These are phyloP conservation scores for Glycine latifolia DNA, from an alignment of 306 rosid species.

Conservation along the genomic window DNA sequence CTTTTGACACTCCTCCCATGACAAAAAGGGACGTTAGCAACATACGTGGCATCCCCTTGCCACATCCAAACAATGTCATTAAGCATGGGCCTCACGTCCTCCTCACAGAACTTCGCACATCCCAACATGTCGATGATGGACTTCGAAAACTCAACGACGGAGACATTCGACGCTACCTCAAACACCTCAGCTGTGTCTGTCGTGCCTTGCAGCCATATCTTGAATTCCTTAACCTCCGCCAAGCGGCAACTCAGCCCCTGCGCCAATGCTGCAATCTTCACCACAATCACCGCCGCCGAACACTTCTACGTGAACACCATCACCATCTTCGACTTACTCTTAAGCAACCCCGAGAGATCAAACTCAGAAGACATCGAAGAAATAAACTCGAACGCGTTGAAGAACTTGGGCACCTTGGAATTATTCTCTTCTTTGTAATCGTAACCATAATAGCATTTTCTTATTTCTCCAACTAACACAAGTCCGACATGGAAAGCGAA, in stretches of 20 bases:
- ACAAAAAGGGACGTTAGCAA: not conserved
- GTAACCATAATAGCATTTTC: no score
- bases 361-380: constrained; percentile 84
- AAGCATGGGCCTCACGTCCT: constrained; percentile 71
- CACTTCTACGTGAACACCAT: constrained; percentile 72
- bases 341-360: constrained; percentile 72
- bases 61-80: constrained; percentile 89
- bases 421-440: no score
- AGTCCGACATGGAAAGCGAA: no score
- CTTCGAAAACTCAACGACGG: constrained; percentile 74
- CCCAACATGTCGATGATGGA: constrained; percentile 79
- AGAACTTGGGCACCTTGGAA: no score
- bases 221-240: constrained; percentile 61
- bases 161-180: constrained; percentile 75
- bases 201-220: constrained; percentile 55
- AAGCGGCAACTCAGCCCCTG: constrained; percentile 59
- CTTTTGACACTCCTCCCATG: constrained; percentile 33
- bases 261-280: constrained; percentile 65
- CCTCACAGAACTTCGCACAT: constrained; percentile 71
- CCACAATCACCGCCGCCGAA: constrained; percentile 59
- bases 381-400: constrained; percentile 80
- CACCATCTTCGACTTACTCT: constrained; percentile 57
- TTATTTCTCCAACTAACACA: no score
- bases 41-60: constrained; percentile 65
- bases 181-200: constrained; percentile 75